Percentiles rank a stretch among this genome's conserved stretches.
phyloP scores from a whole-genome alignment of 495 filamentous ascomycete species.

The Tirmania nivea region DNA sequence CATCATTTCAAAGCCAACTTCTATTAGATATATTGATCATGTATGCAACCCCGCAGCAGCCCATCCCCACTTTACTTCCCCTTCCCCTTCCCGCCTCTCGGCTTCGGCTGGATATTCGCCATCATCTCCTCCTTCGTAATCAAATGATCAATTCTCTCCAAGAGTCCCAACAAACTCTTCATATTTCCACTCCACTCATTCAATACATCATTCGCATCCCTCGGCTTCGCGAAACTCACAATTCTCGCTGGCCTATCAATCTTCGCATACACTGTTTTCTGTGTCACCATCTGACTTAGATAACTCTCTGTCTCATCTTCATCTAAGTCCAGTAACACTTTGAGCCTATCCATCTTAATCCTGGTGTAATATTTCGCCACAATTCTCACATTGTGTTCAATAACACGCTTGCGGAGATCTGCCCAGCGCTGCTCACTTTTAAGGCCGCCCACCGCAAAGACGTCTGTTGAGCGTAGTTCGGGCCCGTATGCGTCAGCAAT shows the following conservation, averaged over 20 bases:
- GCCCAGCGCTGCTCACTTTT: slow-evolving; percentile 69
- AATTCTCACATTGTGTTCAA: slow-evolving; percentile 96
- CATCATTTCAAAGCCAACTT: too few species aligned
- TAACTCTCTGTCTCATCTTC: slow-evolving; percentile 96
- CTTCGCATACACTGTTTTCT: slow-evolving; percentile 92
- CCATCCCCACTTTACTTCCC: neutral
- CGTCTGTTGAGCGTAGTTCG: slow-evolving; percentile 73
- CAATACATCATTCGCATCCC: slow-evolving; percentile 88
- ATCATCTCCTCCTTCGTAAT: slow-evolving; percentile 99
- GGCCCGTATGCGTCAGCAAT: slow-evolving; percentile 69
- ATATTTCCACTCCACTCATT: slow-evolving; percentile 98
- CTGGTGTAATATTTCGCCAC: slow-evolving; percentile 97
- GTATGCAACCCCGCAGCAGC: too few species aligned
- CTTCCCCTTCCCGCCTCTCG: slow-evolving; percentile 10
- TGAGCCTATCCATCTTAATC: slow-evolving; percentile 73
- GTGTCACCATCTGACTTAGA: slow-evolving; percentile 81
- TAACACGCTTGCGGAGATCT: slow-evolving; percentile 89
- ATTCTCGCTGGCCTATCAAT: slow-evolving; percentile 85
- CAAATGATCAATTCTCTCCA: slow-evolving; percentile 91
- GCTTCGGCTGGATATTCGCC: slow-evolving; percentile 70
- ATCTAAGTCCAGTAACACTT: slow-evolving; percentile 68
- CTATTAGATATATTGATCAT: too few species aligned
- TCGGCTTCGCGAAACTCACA: slow-evolving; percentile 78
- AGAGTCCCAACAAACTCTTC: slow-evolving; percentile 78
- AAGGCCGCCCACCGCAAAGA: slow-evolving; percentile 56